These are phyloP conservation scores for Sporisorium sorghi DNA, from an alignment of 1,284 basidiomycete species.

Conservation along the genomic window DNA sequence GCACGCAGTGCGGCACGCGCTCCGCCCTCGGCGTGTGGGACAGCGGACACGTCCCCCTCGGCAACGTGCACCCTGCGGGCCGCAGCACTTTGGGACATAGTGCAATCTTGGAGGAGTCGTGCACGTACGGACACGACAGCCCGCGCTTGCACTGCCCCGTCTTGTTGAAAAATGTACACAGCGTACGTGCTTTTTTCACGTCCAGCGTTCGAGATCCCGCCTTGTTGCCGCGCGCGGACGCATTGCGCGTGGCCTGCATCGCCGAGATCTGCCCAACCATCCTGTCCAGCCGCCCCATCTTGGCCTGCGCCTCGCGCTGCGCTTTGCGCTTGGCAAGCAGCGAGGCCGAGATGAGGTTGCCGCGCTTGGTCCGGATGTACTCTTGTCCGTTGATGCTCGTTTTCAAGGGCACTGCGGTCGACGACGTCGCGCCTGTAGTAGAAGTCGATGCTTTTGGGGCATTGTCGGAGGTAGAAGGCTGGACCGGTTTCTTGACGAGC, in stretches of 20 bases:
- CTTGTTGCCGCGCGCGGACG: slow-evolving; percentile 6
- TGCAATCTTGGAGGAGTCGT: slow-evolving; percentile 61
- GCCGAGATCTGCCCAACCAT: slow-evolving; percentile 54
- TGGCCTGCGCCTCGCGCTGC: slow-evolving; percentile 46
- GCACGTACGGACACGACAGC: slow-evolving; percentile 61
- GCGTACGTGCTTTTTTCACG: slow-evolving; percentile 29
- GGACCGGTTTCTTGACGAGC: slow-evolving; percentile 69
- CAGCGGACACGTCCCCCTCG: slow-evolving; percentile 61
- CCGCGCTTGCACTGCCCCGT: slow-evolving; percentile 66
- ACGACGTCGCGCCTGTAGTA: neutral
- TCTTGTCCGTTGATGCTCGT: slow-evolving; percentile 69
- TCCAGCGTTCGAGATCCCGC: slow-evolving; percentile 17
- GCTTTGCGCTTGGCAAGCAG: slow-evolving; percentile 60
- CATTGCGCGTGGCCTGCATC: slow-evolving; percentile 47
- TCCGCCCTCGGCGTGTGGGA: slow-evolving; percentile 56
- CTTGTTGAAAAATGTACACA: slow-evolving; percentile 61
- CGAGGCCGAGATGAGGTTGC: slow-evolving; percentile 70
- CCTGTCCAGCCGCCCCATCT: slow-evolving; percentile 51
- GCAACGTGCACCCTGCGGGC: slow-evolving; percentile 55
- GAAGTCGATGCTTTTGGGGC: neutral
- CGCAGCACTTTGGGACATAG: slow-evolving; percentile 64
- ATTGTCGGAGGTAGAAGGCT: slow-evolving; percentile 20
- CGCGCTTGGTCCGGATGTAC: slow-evolving; percentile 70
- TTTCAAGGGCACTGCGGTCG: slow-evolving; percentile 35
- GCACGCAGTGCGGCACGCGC: slow-evolving; percentile 65